Evolutionary conservation across 1,284 basidiomycete species (phyloP).

Genomic region (Fomes fomentarius): DNA sequence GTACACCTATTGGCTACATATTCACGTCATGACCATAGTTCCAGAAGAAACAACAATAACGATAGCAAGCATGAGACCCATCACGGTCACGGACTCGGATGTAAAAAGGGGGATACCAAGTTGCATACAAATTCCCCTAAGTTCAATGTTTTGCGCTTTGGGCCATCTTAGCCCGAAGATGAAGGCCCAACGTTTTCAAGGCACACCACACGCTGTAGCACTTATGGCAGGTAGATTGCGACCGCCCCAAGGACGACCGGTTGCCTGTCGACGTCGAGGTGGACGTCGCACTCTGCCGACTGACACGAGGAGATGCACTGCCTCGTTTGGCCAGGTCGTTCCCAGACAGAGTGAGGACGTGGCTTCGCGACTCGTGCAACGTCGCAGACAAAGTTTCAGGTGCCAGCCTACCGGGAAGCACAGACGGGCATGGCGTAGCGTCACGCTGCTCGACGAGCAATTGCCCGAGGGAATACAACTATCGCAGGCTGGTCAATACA

Average conservation of each 20-base stretch:
- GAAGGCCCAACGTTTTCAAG: constrained; percentile 22
- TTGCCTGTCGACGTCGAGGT: constrained; percentile 14
- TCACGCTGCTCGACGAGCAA: constrained; percentile 10
- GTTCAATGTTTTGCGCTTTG: constrained; percentile 1
- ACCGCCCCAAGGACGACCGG: constrained; percentile 16
- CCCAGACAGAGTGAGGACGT: constrained; percentile 7
- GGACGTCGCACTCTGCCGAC: constrained; percentile 15
- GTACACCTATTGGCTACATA: constrained; percentile 21
- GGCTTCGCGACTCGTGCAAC: constrained; percentile 10
- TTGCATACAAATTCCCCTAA: too few species aligned
- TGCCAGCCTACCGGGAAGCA: constrained; percentile 7
- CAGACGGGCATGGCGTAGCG: constrained; percentile 4
- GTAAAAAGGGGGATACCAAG: too few species aligned
- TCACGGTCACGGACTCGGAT: too few species aligned
- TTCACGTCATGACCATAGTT: constrained; percentile 15
- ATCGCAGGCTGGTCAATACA: background rate
- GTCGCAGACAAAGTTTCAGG: constrained; percentile 8
- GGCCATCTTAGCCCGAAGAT: constrained; percentile 23
- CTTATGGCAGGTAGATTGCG: constrained; percentile 13
- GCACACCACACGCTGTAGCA: constrained; percentile 21
- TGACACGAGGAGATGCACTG: constrained; percentile 3
- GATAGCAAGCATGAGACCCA: too few species aligned
- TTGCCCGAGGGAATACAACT: constrained; percentile 15
- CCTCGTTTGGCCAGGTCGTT: constrained; percentile 8
- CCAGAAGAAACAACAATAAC: constrained; percentile 12